Evolutionary conservation across 176 grass and related monocot genomes (phyloP), one percentile per base, ranked within the genome.

Genomic region (Typha latifolia): DNA sequence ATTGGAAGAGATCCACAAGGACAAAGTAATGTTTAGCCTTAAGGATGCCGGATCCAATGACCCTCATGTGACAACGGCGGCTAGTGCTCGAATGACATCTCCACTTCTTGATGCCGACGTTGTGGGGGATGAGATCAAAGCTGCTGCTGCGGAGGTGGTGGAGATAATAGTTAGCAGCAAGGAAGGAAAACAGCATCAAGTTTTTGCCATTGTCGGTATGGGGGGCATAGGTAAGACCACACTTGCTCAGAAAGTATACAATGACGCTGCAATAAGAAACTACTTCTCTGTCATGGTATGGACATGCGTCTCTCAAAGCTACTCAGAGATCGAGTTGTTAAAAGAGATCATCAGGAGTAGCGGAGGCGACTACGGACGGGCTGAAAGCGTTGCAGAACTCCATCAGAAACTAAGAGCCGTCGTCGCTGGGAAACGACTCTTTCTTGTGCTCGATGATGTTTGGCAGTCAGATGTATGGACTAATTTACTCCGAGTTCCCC

Each of bases 371-470:
- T 4, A 65, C 1, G 50, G 56, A 4, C 21, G 51, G n/a, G 71
- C 19, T 22, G 62, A 79, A 79, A 66, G 48, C 0, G 13, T 72
- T 15, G 12, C 6, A 37, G 79, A 82, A 14, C 67, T 87, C 24
- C 31, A 19, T 0, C 15, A 1, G 0, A 73, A 78, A 15, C 66
- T 87, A 11, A 13, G 13, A 26, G 24, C 24, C n/a, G 1, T 3
- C 13, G 4, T 87, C 37, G 20, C 2, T 26, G 24, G 24, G 24
- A 26, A 26, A 2, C 24, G 24, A 26, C 2, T 26, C 12, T 78
- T 81, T 13, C 52, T 81, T 16, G 73, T 78, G 26, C 23, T 82
- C 14, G 74, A 82, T 86, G 84, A 86, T 64, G 29, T 87, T 2
- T 87, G 84, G 84, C 14, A 51, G 51, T 31, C 51, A 3, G 31